Percentiles rank a stretch among this genome's conserved stretches.
Evolutionary conservation across 2,329 filamentous ascomycete species (phyloP).

Genomic region (Verticillium klebahnii): DNA sequence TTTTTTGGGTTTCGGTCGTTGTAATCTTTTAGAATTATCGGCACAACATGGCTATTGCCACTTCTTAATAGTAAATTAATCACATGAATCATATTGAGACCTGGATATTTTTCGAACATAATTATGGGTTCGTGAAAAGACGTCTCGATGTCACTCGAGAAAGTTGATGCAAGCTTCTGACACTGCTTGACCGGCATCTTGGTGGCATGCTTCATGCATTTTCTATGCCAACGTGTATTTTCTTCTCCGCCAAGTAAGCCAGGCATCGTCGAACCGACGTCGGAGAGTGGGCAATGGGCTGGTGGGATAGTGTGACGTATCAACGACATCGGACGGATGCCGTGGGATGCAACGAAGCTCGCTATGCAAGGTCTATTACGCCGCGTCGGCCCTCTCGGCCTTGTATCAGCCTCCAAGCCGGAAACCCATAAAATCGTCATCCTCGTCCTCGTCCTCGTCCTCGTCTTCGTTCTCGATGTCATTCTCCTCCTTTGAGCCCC

Average conservation of each 20-base stretch:
- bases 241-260: no score
- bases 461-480: slow-evolving; percentile 34
- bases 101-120: no score
- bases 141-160: no score
- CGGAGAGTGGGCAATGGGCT: no score
- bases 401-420: slow-evolving; percentile 23
- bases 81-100: not conserved
- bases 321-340: no score
- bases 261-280: no score
- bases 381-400: not conserved
- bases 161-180: no score
- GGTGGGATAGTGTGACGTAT: no score
- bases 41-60: not conserved
- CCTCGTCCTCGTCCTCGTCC: slow-evolving; percentile 34
- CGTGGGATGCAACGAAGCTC: not conserved
- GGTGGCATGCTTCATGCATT: no score
- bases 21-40: not conserved
- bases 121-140: no score
- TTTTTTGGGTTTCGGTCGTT: not conserved
- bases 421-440: slow-evolving; percentile 57
- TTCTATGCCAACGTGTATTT: no score
- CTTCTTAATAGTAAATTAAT: not conserved
- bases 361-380: not conserved
- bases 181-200: no score
- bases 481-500: slow-evolving; percentile 21